phyloP scores from a whole-genome alignment of 108 stramenopile genomes.

The Halocafeteria seosinensis region DNA sequence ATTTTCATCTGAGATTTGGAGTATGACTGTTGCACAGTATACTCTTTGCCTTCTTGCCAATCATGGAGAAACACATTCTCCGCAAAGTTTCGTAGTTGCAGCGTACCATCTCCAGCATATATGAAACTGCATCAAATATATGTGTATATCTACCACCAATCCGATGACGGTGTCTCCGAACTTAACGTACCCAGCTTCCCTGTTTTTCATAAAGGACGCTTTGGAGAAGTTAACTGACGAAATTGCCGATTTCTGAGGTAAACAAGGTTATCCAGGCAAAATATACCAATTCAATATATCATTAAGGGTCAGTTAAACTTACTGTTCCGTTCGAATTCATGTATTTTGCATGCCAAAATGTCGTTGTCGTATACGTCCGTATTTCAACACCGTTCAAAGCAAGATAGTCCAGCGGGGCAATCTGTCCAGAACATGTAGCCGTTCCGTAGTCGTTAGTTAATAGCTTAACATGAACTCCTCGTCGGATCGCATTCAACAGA shows the following conservation, averaged over 20 bases:
- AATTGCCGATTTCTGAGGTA: not conserved
- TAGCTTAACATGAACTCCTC: not conserved
- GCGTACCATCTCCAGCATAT: no score
- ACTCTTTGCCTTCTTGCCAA: not conserved
- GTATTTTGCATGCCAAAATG: slow-evolving; percentile 1
- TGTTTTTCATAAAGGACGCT: not conserved
- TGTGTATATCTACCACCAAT: no score
- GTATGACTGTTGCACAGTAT: not conserved
- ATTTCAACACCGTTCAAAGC: not conserved
- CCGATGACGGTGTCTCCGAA: not conserved
- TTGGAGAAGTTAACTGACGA: not conserved
- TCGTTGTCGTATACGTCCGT: not conserved
- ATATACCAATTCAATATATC: no score
- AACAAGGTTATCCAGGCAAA: no score
- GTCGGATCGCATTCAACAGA: not conserved
- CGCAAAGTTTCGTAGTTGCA: not conserved
- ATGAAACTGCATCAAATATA: no score
- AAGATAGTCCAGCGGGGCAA: slow-evolving; percentile 1
- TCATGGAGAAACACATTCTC: not conserved
- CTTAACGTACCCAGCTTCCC: not conserved
- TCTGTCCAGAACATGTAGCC: not conserved
- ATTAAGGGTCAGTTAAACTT: no score
- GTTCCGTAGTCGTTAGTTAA: not conserved
- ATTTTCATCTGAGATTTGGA: not conserved
- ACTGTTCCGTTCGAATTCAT: not conserved